A percentile compares a stretch with the other conserved stretches of the same genome.
phyloP scores from a whole-genome alignment of 306 rosid genomes.

The Ormosia semicastrata region DNA sequence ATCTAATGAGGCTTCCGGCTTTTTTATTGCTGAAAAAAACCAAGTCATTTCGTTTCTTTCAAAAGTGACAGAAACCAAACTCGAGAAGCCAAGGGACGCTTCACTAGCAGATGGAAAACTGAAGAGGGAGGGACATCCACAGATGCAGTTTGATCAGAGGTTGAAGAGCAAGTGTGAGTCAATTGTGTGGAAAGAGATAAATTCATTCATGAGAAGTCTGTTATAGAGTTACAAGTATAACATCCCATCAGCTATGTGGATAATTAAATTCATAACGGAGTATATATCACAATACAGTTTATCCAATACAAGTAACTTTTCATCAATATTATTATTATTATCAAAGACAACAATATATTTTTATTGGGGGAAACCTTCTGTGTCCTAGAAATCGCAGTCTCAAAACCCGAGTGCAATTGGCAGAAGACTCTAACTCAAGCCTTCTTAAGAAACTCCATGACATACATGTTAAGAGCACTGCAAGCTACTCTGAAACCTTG shows the following conservation, averaged over 20 bases:
- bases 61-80: too few relatives aligned
- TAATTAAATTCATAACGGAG: neutral
- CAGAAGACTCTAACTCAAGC: neutral
- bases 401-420: neutral
- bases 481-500: neutral
- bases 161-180: too few relatives aligned
- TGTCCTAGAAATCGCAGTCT: neutral
- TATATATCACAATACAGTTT: neutral
- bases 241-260: neutral
- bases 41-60: too few relatives aligned
- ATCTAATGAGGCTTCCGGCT: too few relatives aligned
- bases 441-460: slow-evolving; percentile 26
- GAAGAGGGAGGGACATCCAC: too few relatives aligned
- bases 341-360: neutral
- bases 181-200: too few relatives aligned
- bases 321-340: neutral
- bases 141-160: too few relatives aligned
- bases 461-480: slow-evolving; percentile 1
- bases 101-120: too few relatives aligned
- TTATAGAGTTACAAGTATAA: too few relatives aligned
- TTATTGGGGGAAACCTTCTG: neutral
- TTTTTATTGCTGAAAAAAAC: too few relatives aligned
- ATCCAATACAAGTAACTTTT: neutral
- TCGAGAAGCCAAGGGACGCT: too few relatives aligned
- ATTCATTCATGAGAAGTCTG: too few relatives aligned